Conservation (phyloP, 148 eudicot genomes). For the Arctostaphylos glauca region DNA sequence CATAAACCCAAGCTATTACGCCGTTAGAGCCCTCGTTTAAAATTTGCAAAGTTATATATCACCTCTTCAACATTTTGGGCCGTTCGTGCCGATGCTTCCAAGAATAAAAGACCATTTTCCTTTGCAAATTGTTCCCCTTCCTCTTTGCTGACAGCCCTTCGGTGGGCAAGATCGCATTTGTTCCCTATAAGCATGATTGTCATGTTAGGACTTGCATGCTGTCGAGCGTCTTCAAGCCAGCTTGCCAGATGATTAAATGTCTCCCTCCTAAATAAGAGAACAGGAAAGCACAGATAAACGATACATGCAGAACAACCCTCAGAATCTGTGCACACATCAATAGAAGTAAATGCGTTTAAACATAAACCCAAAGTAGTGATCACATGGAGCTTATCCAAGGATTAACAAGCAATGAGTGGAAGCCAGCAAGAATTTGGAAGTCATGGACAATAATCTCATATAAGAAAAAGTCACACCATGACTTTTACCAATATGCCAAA, state of each 20-base stretch:
- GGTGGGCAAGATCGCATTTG: conserved; percentile 62
- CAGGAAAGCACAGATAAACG: neutral
- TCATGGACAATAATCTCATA: too few species aligned
- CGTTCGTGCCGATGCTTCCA: conserved; percentile 72
- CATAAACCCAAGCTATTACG: conserved; percentile 4
- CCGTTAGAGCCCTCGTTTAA: neutral
- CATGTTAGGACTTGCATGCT: conserved; percentile 77
- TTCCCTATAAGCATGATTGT: conserved; percentile 72
- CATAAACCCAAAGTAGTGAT: neutral
- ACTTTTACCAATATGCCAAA: too few species aligned
- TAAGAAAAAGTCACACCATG: too few species aligned
- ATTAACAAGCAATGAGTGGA: too few species aligned
- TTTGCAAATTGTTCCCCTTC: conserved; percentile 83
- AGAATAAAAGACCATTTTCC: conserved; percentile 66
- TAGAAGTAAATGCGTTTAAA: neutral
- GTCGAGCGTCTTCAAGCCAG: conserved; percentile 79
- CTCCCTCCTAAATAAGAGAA: conserved; percentile 47
- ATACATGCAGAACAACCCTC: too few species aligned
- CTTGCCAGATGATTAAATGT: conserved; percentile 68
- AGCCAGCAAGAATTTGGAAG: too few species aligned
- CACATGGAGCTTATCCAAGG: neutral
- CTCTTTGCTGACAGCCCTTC: conserved; percentile 79
- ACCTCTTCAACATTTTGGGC: conserved; percentile 77
- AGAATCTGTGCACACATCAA: too few species aligned
- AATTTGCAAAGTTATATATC: neutral